Conservation (phyloP, 306 rosid genomes). For the Cucumis melo region DNA sequence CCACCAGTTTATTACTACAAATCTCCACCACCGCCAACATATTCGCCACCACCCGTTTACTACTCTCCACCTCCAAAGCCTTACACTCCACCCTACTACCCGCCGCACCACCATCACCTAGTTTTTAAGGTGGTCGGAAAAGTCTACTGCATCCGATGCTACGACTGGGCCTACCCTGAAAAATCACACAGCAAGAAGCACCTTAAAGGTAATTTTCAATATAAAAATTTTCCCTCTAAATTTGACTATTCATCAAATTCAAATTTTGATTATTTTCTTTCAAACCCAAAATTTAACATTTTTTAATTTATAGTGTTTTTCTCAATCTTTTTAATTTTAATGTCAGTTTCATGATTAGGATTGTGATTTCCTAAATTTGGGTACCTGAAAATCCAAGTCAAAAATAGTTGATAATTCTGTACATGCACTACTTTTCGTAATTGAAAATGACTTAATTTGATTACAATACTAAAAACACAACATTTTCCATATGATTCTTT, state of each 20-base stretch:
- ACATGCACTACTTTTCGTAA: neutral
- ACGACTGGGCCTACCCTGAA: constrained; percentile 51
- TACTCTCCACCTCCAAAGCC: neutral
- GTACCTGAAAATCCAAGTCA: neutral
- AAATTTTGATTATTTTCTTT: neutral
- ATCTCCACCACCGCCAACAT: constrained; percentile 5
- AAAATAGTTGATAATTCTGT: neutral
- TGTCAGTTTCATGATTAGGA: neutral
- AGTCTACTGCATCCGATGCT: constrained; percentile 76
- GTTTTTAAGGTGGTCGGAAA: constrained; percentile 85
- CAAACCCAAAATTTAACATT: neutral
- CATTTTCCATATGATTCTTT: neutral
- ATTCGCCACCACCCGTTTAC: neutral
- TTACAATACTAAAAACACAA: neutral
- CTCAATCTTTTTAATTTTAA: neutral
- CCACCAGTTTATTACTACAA: constrained; percentile 12
- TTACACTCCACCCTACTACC: constrained; percentile 8
- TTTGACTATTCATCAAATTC: neutral
- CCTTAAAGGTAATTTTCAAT: constrained; percentile 43
- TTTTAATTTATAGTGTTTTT: neutral
- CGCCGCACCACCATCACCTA: constrained; percentile 35
- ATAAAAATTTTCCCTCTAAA: neutral
- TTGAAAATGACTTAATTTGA: neutral
- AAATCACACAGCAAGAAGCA: constrained; percentile 87
- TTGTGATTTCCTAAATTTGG: neutral